Evolutionary conservation across 805 yeast species (phyloP).

Genomic region (Pichia kluyveri): DNA sequence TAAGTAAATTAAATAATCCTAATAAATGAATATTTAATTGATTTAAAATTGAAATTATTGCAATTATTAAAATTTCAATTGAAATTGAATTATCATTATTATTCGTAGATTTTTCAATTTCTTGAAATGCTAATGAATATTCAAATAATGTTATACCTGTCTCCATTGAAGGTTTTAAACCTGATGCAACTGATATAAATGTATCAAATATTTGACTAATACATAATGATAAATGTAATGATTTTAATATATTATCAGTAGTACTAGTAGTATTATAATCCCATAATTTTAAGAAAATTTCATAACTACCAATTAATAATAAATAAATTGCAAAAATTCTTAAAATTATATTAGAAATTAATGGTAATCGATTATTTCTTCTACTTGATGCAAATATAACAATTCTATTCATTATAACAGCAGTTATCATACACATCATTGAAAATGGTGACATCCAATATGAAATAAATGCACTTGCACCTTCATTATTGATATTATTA

Average conservation of each 20-base stretch:
- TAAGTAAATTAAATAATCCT: conserved; percentile 43
- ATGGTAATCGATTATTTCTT: conserved; percentile 29
- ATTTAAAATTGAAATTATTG: conserved; percentile 47
- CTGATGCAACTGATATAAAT: conserved; percentile 48
- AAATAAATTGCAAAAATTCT: conserved; percentile 30
- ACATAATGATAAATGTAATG: conserved; percentile 50
- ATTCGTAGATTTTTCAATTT: conserved; percentile 52
- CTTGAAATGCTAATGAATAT: conserved; percentile 69
- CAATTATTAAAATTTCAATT: conserved; percentile 37
- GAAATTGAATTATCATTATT: no score
- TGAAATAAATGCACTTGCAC: conserved; percentile 30
- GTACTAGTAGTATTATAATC: conserved; percentile 4
- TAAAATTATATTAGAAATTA: conserved; percentile 24
- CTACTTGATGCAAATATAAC: conserved; percentile 48
- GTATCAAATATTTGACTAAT: conserved; percentile 58
- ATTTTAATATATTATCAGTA: conserved; percentile 22
- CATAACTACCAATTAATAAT: conserved; percentile 27
- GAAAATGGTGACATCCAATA: conserved; percentile 44
- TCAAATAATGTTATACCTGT: conserved; percentile 68
- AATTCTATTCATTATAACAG: conserved; percentile 48
- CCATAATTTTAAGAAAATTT: conserved; percentile 22
- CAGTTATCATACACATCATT: conserved; percentile 46
- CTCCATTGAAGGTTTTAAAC: conserved; percentile 49
- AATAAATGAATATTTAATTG: conserved; percentile 58
- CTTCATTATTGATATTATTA: not conserved